Conservation (phyloP, 768 basidiomycete species). For the Hemileccinum impolitum region DNA sequence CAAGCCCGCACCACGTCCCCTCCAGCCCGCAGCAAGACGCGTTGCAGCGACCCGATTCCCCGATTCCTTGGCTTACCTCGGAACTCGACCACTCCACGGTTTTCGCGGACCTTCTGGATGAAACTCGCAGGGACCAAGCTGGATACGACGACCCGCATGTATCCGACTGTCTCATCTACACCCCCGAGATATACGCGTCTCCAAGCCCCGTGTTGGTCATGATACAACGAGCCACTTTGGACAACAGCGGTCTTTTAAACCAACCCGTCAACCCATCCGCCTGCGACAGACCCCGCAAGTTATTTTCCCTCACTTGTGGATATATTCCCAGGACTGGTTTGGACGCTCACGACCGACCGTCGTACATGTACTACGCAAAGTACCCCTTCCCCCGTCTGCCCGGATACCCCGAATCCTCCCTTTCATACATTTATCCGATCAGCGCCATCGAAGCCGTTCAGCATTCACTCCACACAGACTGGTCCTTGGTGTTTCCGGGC, state of each 20-base stretch:
- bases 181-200: not conserved
- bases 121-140: not conserved
- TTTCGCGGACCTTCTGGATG: not conserved
- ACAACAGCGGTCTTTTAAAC: not conserved
- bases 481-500: slow-evolving; percentile 9
- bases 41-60: not conserved
- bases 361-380: slow-evolving; percentile 8
- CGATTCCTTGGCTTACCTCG: not conserved
- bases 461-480: slow-evolving; percentile 1
- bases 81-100: not conserved
- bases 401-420: not conserved
- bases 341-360: not conserved
- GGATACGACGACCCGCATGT: not conserved
- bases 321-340: slow-evolving; percentile 6
- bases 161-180: slow-evolving; percentile 4
- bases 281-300: not conserved
- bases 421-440: slow-evolving; percentile 8
- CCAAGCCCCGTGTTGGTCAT: slow-evolving; percentile 15
- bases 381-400: not conserved
- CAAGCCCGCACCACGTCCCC: slow-evolving; percentile 6
- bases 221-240: slow-evolving; percentile 8
- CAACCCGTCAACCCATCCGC: not conserved
- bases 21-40: not conserved
- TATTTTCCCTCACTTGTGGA: slow-evolving; percentile 9
- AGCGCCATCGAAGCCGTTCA: slow-evolving; percentile 11